These are phyloP conservation scores for Debaryomyces psychrophilus DNA, from an alignment of 1,139 yeast genomes.

Conservation along the genomic window DNA sequence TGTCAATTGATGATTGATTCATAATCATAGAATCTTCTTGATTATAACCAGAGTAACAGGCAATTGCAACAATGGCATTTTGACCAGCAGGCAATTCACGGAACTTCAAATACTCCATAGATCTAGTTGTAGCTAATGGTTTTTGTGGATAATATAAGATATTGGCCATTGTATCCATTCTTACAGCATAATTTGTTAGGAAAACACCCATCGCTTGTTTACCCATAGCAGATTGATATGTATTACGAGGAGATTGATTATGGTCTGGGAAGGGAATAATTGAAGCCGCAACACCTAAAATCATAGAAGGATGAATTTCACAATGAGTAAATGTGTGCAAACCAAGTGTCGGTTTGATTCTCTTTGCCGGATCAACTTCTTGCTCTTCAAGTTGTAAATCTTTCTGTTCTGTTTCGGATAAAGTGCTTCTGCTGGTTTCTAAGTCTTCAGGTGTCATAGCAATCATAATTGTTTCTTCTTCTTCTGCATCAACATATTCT, in stretches of 20 bases:
- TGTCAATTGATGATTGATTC: slow-evolving; percentile 97
- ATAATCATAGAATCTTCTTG: slow-evolving; percentile 99
- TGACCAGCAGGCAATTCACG: slow-evolving; percentile 99
- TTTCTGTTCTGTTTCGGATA: slow-evolving; percentile 49
- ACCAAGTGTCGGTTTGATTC: slow-evolving; percentile 74
- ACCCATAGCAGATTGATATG: slow-evolving; percentile 99
- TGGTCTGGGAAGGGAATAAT: slow-evolving; percentile 99
- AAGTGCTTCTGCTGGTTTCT: slow-evolving; percentile 61
- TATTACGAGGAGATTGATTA: slow-evolving; percentile 98
- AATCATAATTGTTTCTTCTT: slow-evolving; percentile 96
- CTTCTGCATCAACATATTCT: slow-evolving; percentile 96
- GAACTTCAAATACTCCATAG: slow-evolving; percentile 96
- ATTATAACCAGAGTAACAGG: slow-evolving; percentile 97
- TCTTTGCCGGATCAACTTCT: slow-evolving; percentile 75
- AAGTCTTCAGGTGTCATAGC: slow-evolving; percentile 99
- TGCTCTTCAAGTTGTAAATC: slow-evolving; percentile 52
- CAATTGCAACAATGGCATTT: slow-evolving; percentile 96
- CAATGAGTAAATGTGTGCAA: slow-evolving; percentile 95
- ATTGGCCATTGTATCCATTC: slow-evolving; percentile 99
- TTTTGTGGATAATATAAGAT: slow-evolving; percentile 96
- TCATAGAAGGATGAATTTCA: slow-evolving; percentile 99
- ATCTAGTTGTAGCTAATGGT: slow-evolving; percentile 98
- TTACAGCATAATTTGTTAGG: slow-evolving; percentile 89
- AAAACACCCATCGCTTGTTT: slow-evolving; percentile 99
- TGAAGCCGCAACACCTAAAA: slow-evolving; percentile 97